Evolutionary conservation across 257 asterid species (phyloP).

Genomic region (Lycium ferocissimum): DNA sequence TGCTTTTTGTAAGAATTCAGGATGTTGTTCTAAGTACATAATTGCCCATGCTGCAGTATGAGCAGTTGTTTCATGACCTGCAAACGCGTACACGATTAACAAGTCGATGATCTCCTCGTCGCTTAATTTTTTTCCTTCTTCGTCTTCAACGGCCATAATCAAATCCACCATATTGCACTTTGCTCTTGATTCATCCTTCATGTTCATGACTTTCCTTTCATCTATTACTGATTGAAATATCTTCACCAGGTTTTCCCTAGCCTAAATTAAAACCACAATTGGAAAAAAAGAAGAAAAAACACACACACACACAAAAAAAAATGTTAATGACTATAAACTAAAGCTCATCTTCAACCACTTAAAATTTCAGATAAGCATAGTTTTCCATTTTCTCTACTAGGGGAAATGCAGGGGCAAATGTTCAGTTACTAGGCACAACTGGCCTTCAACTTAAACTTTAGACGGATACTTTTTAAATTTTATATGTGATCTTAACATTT

Average conservation of each 20-base stretch:
- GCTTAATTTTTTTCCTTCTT: not conserved
- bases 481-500: too few relatives aligned
- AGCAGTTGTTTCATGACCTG: conserved; percentile 29
- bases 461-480: too few relatives aligned
- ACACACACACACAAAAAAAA: too few relatives aligned
- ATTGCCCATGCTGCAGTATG: conserved; percentile 30
- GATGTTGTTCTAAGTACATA: conserved; percentile 22
- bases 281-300: too few relatives aligned
- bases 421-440: too few relatives aligned
- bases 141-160: conserved; percentile 17
- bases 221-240: conserved; percentile 25
- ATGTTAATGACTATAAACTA: too few relatives aligned
- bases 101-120: conserved; percentile 33
- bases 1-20: conserved; percentile 28
- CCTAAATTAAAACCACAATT: conserved; percentile 14
- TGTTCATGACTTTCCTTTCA: conserved; percentile 4
- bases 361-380: too few relatives aligned
- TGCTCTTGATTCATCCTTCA: not conserved
- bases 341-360: not conserved
- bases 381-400: too few relatives aligned
- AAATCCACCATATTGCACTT: conserved; percentile 28
- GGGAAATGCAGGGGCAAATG: not conserved
- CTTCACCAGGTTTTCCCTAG: not conserved
- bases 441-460: too few relatives aligned
- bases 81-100: conserved; percentile 8